phyloP scores from a whole-genome alignment of 805 yeast species.

The Schizosaccharomyces octosporus region DNA sequence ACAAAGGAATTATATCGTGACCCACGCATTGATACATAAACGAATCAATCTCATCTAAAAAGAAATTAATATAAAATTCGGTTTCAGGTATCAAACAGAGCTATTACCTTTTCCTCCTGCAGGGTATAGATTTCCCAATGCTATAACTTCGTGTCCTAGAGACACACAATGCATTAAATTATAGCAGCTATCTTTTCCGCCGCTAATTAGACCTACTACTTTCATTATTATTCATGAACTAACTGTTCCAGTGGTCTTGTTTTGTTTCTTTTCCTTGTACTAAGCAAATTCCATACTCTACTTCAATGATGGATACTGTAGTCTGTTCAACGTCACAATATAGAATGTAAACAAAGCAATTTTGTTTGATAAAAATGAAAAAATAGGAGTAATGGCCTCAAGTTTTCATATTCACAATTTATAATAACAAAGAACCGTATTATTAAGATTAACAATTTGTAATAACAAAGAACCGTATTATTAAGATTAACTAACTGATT shows the following conservation, averaged over 20 bases:
- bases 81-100: neutral
- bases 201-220: constrained; percentile 74
- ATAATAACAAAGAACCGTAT: too few species aligned
- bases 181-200: constrained; percentile 89
- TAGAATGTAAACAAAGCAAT: too few species aligned
- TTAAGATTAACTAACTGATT: too few species aligned
- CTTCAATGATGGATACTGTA: too few species aligned
- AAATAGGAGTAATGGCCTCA: too few species aligned
- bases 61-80: neutral
- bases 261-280: neutral
- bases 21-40: constrained; percentile 98
- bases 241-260: neutral
- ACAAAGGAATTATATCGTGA: constrained; percentile 43
- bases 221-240: constrained; percentile 30
- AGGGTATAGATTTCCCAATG: constrained; percentile 68
- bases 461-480: too few species aligned
- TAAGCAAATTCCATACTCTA: too few species aligned
- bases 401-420: too few species aligned
- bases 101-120: constrained; percentile 10
- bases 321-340: too few species aligned
- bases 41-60: constrained; percentile 56
- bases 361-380: too few species aligned
- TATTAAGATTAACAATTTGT: too few species aligned
- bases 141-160: constrained; percentile 65
- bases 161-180: constrained; percentile 67